Percentiles rank a stretch among this genome's conserved stretches.
phyloP scores from a whole-genome alignment of 352 stramenopile genomes.

The Pythium biforme region DNA sequence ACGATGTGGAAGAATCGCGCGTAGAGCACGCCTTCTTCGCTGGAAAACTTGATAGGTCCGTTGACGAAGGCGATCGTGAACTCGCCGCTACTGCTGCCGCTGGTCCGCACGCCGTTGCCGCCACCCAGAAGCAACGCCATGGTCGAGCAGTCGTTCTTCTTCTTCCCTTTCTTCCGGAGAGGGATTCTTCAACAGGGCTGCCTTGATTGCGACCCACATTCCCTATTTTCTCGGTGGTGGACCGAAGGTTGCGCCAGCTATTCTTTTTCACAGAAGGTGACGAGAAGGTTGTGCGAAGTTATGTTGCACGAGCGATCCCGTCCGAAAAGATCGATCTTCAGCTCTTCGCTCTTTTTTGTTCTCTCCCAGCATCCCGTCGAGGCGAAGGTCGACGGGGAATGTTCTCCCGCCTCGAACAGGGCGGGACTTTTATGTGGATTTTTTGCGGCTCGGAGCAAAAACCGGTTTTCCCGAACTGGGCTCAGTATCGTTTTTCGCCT shows the following conservation, averaged over 20 bases:
- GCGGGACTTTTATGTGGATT: too few species aligned
- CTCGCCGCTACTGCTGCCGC: constrained; percentile 32
- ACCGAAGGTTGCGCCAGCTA: neutral
- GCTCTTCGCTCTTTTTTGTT: neutral
- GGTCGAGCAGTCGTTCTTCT: constrained; percentile 2
- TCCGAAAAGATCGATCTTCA: constrained; percentile 21
- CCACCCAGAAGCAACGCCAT: constrained; percentile 30
- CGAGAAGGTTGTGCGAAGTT: constrained; percentile 2
- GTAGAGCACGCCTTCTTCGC: constrained; percentile 80
- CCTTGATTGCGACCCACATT: constrained; percentile 19
- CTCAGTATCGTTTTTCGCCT: constrained; percentile 23
- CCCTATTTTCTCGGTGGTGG: constrained; percentile 3
- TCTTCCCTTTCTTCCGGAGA: constrained; percentile 11
- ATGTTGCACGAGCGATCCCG: constrained; percentile 3
- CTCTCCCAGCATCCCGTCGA: neutral
- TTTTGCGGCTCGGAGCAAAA: constrained; percentile 1
- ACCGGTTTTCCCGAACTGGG: constrained; percentile 6
- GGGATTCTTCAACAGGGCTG: constrained; percentile 21
- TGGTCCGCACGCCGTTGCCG: neutral
- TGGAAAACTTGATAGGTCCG: constrained; percentile 83
- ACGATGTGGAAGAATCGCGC: constrained; percentile 84
- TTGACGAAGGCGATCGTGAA: constrained; percentile 82
- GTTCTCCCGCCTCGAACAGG: constrained; percentile 15
- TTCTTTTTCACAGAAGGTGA: neutral
- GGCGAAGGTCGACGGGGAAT: constrained; percentile 10